A percentile compares a stretch with the other conserved stretches of the same genome.
These are phyloP conservation scores for Phytopythium helicoides DNA, from an alignment of 352 stramenopile species.

Conservation along the genomic window DNA sequence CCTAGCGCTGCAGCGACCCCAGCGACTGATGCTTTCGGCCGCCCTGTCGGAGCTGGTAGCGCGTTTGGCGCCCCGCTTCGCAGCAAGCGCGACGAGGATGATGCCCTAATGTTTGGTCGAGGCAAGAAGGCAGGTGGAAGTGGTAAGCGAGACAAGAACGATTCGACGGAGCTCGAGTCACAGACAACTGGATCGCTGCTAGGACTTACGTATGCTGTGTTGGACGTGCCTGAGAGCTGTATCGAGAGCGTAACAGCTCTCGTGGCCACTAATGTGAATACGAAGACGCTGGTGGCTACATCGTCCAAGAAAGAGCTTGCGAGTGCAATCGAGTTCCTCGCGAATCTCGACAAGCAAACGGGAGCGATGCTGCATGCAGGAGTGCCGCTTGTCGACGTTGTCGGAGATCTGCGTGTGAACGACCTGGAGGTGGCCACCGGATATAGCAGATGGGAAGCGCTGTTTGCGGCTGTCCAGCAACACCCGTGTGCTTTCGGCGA, in stretches of 20 bases:
- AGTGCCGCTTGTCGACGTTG: constrained; percentile 62
- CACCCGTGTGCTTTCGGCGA: constrained; percentile 38
- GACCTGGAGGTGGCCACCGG: constrained; percentile 73
- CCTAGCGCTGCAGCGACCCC: neutral
- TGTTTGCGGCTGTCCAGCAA: constrained; percentile 46
- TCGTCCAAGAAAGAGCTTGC: constrained; percentile 78
- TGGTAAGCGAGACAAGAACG: constrained; percentile 28
- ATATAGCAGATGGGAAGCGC: constrained; percentile 58
- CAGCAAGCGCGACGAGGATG: constrained; percentile 51
- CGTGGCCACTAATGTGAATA: constrained; percentile 43
- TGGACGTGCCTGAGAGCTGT: constrained; percentile 79
- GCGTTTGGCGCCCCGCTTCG: constrained; percentile 37
- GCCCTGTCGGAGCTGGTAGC: neutral
- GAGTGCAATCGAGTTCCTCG: constrained; percentile 64
- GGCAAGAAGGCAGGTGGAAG: constrained; percentile 19
- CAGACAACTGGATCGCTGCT: constrained; percentile 56
- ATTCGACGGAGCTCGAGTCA: constrained; percentile 39
- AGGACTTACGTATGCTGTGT: constrained; percentile 62
- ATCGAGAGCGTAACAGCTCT: constrained; percentile 62
- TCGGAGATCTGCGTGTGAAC: constrained; percentile 75
- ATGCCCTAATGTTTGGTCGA: constrained; percentile 42
- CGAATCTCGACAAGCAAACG: constrained; percentile 75
- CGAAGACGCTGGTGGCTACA: constrained; percentile 52
- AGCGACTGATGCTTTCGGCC: neutral
- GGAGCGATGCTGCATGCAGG: constrained; percentile 32